Conservation (phyloP, 495 filamentous ascomycete genomes). For the Neurospora tetraspora region DNA sequence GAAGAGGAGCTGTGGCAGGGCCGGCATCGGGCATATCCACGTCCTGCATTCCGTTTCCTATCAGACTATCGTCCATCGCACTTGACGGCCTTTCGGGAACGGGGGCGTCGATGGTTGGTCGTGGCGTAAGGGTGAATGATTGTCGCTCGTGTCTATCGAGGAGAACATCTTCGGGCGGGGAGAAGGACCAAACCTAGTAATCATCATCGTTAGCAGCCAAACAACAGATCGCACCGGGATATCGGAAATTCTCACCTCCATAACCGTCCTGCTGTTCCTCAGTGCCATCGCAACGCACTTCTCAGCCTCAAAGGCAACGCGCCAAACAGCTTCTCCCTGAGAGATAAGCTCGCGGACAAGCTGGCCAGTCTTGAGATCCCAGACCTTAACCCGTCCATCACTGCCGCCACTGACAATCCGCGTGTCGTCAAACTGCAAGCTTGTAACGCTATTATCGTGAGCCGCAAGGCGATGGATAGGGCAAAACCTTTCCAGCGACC, state of each 20-base stretch:
- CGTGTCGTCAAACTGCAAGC: conserved; percentile 89
- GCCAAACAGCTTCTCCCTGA: conserved; percentile 90
- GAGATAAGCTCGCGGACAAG: conserved; percentile 84
- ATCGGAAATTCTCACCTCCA: conserved; percentile 63
- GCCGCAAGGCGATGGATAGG: conserved; percentile 90
- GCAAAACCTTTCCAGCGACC: conserved; percentile 80
- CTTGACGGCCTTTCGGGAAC: conserved; percentile 31
- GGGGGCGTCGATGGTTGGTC: conserved; percentile 24
- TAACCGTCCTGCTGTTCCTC: conserved; percentile 72
- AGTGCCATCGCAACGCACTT: conserved; percentile 94
- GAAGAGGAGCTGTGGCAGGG: conserved; percentile 33
- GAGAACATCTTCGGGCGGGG: conserved; percentile 65
- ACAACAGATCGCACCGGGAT: conserved; percentile 3
- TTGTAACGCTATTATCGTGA: conserved; percentile 98
- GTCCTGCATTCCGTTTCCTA: conserved; percentile 24
- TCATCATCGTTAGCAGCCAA: background rate
- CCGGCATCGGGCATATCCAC: conserved; percentile 40
- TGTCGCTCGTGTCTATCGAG: conserved; percentile 35
- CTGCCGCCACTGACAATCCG: conserved; percentile 91
- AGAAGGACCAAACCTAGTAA: conserved; percentile 78
- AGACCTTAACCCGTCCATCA: conserved; percentile 94
- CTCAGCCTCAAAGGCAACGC: conserved; percentile 96
- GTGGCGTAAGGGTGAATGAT: conserved; percentile 16
- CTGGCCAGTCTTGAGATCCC: conserved; percentile 84
- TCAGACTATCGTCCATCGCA: conserved; percentile 22